These are phyloP conservation scores for Metarhizium album DNA, from an alignment of 2,329 filamentous ascomycete genomes.

Conservation along the genomic window DNA sequence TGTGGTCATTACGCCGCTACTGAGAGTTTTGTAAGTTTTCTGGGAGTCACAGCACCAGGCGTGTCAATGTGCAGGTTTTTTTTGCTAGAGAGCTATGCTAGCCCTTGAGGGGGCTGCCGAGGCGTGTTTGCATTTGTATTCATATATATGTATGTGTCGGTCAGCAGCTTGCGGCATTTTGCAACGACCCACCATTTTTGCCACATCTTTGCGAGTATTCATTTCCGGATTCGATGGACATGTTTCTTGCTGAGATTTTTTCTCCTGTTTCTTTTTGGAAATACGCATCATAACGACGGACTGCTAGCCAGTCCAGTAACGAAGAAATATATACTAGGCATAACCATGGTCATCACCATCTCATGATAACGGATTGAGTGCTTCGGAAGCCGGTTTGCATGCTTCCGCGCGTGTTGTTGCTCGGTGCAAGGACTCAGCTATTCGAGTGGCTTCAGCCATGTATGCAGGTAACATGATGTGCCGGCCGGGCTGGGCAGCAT, in stretches of 20 bases:
- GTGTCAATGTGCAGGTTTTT: background rate
- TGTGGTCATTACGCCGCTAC: conserved; percentile 5
- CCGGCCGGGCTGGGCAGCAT: background rate
- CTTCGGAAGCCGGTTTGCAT: background rate
- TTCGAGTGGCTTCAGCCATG: background rate
- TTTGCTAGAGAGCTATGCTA: background rate
- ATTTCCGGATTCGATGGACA: background rate
- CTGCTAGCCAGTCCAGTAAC: background rate
- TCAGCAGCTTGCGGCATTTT: conserved; percentile 4
- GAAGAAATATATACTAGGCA: background rate
- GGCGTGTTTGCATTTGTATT: background rate
- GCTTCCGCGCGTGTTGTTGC: background rate
- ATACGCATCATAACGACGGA: background rate
- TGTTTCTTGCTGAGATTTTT: background rate
- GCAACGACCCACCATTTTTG: background rate
- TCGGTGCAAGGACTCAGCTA: background rate
- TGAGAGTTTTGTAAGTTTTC: background rate
- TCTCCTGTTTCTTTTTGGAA: no score
- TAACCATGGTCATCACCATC: background rate
- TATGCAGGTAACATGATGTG: background rate
- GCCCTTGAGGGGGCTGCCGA: background rate
- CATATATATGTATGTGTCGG: background rate
- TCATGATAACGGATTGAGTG: background rate
- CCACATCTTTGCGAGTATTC: background rate
- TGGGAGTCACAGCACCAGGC: conserved; percentile 8